A percentile compares a stretch with the other conserved stretches of the same genome.
Conservation (phyloP, 495 filamentous ascomycete genomes). For the Aspergillus nidulans region DNA sequence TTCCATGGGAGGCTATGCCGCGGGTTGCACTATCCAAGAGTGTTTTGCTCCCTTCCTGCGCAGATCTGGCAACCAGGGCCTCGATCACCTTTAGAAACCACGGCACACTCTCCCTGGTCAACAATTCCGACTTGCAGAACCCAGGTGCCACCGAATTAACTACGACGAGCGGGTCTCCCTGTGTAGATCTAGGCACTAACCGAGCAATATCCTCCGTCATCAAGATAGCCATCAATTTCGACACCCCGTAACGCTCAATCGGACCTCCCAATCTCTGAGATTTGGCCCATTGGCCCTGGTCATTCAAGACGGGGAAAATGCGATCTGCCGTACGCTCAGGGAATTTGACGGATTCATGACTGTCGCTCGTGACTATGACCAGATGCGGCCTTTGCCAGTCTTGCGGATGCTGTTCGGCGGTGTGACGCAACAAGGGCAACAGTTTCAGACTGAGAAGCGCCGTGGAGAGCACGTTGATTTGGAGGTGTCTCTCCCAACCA, state of each 20-base stretch:
- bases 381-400: slow-evolving; percentile 2
- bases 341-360: slow-evolving; percentile 8
- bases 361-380: slow-evolving; percentile 13
- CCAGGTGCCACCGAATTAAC: slow-evolving; percentile 19
- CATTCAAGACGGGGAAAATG: slow-evolving; percentile 10
- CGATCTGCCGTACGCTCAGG: neutral
- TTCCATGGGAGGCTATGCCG: slow-evolving; percentile 14
- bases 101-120: slow-evolving; percentile 16
- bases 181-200: neutral
- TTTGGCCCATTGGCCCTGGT: slow-evolving; percentile 7
- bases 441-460: slow-evolving; percentile 9
- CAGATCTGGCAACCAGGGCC: slow-evolving; percentile 16
- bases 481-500: slow-evolving; percentile 1
- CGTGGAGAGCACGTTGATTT: slow-evolving; percentile 16
- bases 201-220: slow-evolving; percentile 11
- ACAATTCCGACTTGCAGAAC: slow-evolving; percentile 16
- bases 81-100: slow-evolving; percentile 13
- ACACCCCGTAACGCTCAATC: slow-evolving; percentile 13
- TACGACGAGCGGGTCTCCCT: slow-evolving; percentile 7
- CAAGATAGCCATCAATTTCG: slow-evolving; percentile 18
- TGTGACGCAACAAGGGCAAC: neutral
- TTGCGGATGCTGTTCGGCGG: neutral
- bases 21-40: slow-evolving; percentile 17
- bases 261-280: slow-evolving; percentile 2
- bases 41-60: slow-evolving; percentile 20